Conservation (phyloP, 768 basidiomycete genomes). For the Ephemerocybe angulata region DNA sequence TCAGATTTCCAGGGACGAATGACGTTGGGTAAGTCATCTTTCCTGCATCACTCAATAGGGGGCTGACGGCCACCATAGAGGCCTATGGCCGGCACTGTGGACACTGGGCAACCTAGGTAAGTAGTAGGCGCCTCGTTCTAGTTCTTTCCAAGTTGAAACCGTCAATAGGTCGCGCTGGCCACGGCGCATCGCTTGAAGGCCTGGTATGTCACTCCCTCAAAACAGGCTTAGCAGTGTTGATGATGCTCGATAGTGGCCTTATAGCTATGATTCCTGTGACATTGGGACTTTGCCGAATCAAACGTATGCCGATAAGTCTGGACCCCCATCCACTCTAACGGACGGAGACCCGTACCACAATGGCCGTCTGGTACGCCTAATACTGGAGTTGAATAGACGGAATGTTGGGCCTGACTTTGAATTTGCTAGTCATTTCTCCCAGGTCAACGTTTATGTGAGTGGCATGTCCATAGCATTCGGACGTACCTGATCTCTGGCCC, state of each 20-base stretch:
- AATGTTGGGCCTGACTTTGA: neutral
- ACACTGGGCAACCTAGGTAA: constrained; percentile 50
- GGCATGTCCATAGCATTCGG: neutral
- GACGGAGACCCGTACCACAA: constrained; percentile 40
- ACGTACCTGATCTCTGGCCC: neutral
- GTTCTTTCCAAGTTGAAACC: neutral
- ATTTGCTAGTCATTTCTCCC: constrained; percentile 57
- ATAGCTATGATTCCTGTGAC: constrained; percentile 71
- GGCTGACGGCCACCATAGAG: constrained; percentile 33
- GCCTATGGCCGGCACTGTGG: constrained; percentile 44
- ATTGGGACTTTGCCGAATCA: constrained; percentile 81
- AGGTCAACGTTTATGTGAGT: constrained; percentile 46
- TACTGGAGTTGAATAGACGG: neutral
- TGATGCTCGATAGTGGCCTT: constrained; percentile 49
- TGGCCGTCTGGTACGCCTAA: constrained; percentile 28
- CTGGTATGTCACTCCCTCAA: constrained; percentile 39
- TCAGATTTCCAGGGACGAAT: constrained; percentile 31
- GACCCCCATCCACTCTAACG: constrained; percentile 43
- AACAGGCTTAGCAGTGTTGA: neutral
- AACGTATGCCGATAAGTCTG: constrained; percentile 51
- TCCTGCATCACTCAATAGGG: neutral
- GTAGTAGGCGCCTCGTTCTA: neutral
- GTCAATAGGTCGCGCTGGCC: constrained; percentile 62
- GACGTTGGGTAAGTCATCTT: constrained; percentile 22
- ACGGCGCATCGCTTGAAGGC: constrained; percentile 64